phyloP scores from a whole-genome alignment of 768 basidiomycete species.

The Naganishia randhawae region DNA sequence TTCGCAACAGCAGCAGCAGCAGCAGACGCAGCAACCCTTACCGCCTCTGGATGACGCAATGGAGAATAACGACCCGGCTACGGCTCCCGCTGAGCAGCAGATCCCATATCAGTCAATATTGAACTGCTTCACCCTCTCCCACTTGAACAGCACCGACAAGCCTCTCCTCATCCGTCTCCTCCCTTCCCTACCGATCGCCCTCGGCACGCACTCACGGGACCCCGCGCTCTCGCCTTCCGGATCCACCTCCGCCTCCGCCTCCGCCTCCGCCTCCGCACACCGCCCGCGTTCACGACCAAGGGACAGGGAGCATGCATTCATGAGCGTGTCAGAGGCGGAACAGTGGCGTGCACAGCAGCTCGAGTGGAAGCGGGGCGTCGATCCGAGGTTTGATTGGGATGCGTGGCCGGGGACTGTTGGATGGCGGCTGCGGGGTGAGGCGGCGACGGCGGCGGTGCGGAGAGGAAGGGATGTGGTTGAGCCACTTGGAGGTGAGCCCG shows the following conservation, averaged over 20 bases:
- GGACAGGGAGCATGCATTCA: neutral
- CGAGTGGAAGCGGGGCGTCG: neutral
- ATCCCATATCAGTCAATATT: neutral
- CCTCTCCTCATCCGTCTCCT: neutral
- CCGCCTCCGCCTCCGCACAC: neutral
- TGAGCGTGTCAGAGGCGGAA: constrained; percentile 5
- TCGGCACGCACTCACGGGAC: neutral
- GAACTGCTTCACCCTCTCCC: neutral
- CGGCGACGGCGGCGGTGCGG: neutral
- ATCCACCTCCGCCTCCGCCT: neutral
- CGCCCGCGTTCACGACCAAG: neutral
- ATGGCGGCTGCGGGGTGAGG: neutral
- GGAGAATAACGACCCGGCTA: too few relatives aligned
- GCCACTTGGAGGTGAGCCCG: too few relatives aligned
- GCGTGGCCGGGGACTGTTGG: neutral
- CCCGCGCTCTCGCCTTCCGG: neutral
- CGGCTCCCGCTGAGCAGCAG: too few relatives aligned
- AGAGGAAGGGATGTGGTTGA: neutral
- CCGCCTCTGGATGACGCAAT: too few relatives aligned
- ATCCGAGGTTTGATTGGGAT: constrained; percentile 22
- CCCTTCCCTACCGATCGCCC: neutral
- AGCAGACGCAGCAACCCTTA: too few relatives aligned
- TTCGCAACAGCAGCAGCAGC: too few relatives aligned
- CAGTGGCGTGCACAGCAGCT: neutral
- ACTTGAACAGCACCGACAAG: neutral